Conservation (phyloP, 257 asterid genomes). For the Fraxinus americana region DNA sequence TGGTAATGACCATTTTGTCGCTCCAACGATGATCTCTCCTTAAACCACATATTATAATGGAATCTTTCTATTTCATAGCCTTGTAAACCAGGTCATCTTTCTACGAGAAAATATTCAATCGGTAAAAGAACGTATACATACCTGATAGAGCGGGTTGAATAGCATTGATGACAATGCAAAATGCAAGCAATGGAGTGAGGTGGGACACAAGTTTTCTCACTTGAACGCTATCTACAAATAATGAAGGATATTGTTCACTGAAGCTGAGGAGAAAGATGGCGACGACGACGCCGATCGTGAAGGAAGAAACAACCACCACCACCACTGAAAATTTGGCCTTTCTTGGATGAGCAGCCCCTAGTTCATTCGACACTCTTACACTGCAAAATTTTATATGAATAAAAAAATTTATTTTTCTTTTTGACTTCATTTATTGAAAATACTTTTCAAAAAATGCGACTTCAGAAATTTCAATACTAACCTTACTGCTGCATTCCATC, state of each 20-base stretch:
- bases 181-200: slow-evolving; percentile 62
- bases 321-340: slow-evolving; percentile 60
- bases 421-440: too few relatives aligned
- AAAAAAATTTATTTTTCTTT: too few relatives aligned
- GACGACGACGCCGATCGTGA: slow-evolving; percentile 42
- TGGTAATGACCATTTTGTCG: too few relatives aligned
- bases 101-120: too few relatives aligned
- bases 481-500: slow-evolving; percentile 59
- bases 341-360: slow-evolving; percentile 75
- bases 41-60: too few relatives aligned
- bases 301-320: slow-evolving; percentile 51
- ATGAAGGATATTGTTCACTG: slow-evolving; percentile 51
- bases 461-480: background rate
- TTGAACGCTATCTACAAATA: slow-evolving; percentile 39
- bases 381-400: slow-evolving; percentile 19
- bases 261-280: slow-evolving; percentile 42
- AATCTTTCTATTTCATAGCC: too few relatives aligned
- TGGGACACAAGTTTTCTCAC: slow-evolving; percentile 44
- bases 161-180: slow-evolving; percentile 49
- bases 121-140: slow-evolving; percentile 15
- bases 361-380: slow-evolving; percentile 66
- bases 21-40: too few relatives aligned
- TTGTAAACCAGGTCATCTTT: too few relatives aligned
- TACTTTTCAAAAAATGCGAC: too few relatives aligned
- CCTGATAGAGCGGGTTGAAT: slow-evolving; percentile 77